Evolutionary conservation across 164 flowering plant genomes (phyloP), one percentile per base, ranked within the genome.

Genomic region (Malania oleifera): DNA sequence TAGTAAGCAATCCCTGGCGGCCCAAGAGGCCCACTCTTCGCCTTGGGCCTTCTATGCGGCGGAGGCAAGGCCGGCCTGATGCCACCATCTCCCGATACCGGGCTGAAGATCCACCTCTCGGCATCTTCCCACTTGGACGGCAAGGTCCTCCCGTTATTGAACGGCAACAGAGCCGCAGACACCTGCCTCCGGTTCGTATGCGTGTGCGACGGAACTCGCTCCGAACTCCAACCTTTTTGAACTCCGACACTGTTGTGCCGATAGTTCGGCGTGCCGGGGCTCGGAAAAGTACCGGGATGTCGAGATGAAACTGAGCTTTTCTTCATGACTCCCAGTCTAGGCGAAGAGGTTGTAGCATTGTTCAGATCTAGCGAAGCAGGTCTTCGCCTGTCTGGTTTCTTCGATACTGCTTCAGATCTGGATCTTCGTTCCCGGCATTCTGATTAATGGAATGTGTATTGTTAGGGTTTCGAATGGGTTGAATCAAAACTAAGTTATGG

Each of bases 51-150:
- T 71, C 90, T 73, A 44, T 81, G 85, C 11, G 76, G 80, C 31
- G 68, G 79, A 4, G 75, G 85, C 52, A 52, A 14, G 0, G 89
- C 66, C 22, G 72, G 39, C 44, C 79, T 75, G 20, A 15, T 60
- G 19, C 14, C 60, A 26, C 83, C 77, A 59, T 80, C 95, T 5
- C 86, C 82, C 0, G 79, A 55, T 26, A 82, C 80, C 0, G 99
- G 96, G 68, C 99, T 90, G 20, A 83, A 75, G 49, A 93, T 90
- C 99, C 97, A 93, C 77, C 96, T 80, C 80, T 93, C 99, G 1
- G 99, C 99, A 70, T 93, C 99, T 58, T 93, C 99, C 99, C 99
- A 90, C 63, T 93, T 93, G 0, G 97, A 93, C n/a, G 99, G 99
- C 70, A 93, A 67, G 5, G 84, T 75, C 71, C 78, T 79, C n/a